These are phyloP conservation scores for Bretziella fagacearum DNA, from an alignment of 2,329 filamentous ascomycete genomes.

Conservation along the genomic window DNA sequence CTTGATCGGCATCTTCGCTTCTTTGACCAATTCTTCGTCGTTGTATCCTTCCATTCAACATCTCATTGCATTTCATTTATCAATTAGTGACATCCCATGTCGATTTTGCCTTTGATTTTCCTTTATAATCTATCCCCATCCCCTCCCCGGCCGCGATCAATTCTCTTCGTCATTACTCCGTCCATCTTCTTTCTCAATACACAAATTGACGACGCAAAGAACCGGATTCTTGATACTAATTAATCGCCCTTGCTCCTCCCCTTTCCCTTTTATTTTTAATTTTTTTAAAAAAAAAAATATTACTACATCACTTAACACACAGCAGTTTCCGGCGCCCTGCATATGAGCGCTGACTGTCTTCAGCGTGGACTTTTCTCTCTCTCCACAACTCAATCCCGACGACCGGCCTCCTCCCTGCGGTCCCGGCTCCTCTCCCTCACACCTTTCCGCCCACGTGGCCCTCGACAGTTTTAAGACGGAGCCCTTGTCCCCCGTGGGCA, in stretches of 20 bases:
- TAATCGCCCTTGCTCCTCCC: not conserved
- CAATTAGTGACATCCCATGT: too few relatives aligned
- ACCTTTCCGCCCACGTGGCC: not conserved
- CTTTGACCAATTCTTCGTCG: not conserved
- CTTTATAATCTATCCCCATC: not conserved
- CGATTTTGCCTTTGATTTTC: too few relatives aligned
- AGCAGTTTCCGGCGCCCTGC: conserved; percentile 14
- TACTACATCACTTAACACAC: not conserved
- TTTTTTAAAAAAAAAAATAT: not conserved
- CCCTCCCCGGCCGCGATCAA: not conserved
- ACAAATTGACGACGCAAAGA: too few relatives aligned
- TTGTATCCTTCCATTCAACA: not conserved
- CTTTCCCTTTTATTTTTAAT: not conserved
- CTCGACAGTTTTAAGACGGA: conserved; percentile 1
- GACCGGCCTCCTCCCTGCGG: conserved; percentile 13
- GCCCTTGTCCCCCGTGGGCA: conserved; percentile 2
- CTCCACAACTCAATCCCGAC: conserved; percentile 14
- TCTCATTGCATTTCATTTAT: conserved; percentile 2
- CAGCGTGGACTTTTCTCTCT: conserved; percentile 14
- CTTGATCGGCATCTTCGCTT: not conserved
- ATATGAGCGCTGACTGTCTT: conserved; percentile 12
- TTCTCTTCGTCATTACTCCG: not conserved
- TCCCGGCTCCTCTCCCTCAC: conserved; percentile 5
- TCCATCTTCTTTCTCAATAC: not conserved
- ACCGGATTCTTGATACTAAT: not conserved